phyloP scores from a whole-genome alignment of 2,329 filamentous ascomycete species.

The Trichophaea hybrida region DNA sequence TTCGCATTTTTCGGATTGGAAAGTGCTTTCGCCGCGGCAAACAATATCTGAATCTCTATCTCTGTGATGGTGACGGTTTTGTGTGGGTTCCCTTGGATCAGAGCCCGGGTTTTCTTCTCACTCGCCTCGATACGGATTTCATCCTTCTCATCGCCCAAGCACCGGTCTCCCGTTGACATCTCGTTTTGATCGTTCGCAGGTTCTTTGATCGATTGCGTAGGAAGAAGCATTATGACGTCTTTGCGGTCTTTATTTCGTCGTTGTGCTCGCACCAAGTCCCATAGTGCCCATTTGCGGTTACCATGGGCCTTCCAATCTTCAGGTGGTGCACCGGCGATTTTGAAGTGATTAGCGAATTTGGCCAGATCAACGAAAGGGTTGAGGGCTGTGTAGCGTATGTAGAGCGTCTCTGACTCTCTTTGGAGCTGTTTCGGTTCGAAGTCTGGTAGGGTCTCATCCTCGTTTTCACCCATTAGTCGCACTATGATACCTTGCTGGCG shows the following conservation, averaged over 20 bases:
- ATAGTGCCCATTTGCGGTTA: conserved; percentile 2
- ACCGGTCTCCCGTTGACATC: background rate
- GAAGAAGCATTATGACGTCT: background rate
- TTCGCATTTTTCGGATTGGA: background rate
- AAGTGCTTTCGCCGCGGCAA: background rate
- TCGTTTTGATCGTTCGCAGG: background rate
- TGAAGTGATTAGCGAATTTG: background rate
- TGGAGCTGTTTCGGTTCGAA: background rate
- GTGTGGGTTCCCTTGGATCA: background rate
- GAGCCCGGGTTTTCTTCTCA: background rate
- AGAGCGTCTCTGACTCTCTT: background rate
- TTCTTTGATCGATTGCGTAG: background rate
- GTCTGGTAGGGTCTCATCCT: background rate
- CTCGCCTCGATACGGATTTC: background rate
- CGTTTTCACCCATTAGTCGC: background rate
- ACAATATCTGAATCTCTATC: background rate
- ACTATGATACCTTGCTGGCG: background rate
- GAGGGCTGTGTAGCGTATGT: background rate
- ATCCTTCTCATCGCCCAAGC: background rate
- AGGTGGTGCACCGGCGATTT: background rate
- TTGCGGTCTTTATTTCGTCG: background rate
- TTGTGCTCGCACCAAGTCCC: background rate
- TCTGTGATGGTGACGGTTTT: background rate
- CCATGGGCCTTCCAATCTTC: background rate
- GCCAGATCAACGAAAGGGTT: background rate